A percentile compares a stretch with the other conserved stretches of the same genome.
Conservation (phyloP, 768 basidiomycete species). For the Candolleomyces efflorescens region DNA sequence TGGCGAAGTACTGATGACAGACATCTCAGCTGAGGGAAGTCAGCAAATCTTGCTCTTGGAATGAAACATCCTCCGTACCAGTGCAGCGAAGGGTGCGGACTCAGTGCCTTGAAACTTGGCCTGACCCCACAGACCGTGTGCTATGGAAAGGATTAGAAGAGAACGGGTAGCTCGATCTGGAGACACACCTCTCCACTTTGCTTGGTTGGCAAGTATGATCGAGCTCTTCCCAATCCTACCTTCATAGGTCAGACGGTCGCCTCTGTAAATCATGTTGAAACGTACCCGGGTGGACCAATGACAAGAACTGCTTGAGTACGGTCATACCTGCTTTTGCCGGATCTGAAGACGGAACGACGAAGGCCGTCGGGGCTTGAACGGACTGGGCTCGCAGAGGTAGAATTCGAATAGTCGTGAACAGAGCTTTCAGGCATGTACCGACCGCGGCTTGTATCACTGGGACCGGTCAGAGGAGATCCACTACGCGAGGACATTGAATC, state of each 20-base stretch:
- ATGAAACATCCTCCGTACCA: constrained; percentile 32
- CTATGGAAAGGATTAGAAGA: constrained; percentile 20
- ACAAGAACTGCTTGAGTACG: constrained; percentile 61
- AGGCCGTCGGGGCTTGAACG: constrained; percentile 37
- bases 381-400: constrained; percentile 30
- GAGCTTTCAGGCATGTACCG: neutral
- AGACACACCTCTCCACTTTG: constrained; percentile 60
- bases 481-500: constrained; percentile 44
- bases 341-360: constrained; percentile 39
- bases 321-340: constrained; percentile 32
- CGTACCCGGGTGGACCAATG: constrained; percentile 60
- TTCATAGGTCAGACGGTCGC: constrained; percentile 10
- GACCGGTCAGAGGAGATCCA: constrained; percentile 23
- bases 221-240: constrained; percentile 70
- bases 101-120: constrained; percentile 67
- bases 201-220: constrained; percentile 63
- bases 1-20: constrained; percentile 70
- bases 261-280: constrained; percentile 1
- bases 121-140: constrained; percentile 73
- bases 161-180: neutral
- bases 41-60: too few relatives aligned
- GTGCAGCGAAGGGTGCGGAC: constrained; percentile 64
- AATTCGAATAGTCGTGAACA: constrained; percentile 16
- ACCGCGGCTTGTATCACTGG: neutral
- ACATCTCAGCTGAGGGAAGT: constrained; percentile 47